Percentiles rank a stretch among this genome's conserved stretches.
These are phyloP conservation scores for Brassica cretica DNA, from an alignment of 345 rosid species.

Conservation along the genomic window DNA sequence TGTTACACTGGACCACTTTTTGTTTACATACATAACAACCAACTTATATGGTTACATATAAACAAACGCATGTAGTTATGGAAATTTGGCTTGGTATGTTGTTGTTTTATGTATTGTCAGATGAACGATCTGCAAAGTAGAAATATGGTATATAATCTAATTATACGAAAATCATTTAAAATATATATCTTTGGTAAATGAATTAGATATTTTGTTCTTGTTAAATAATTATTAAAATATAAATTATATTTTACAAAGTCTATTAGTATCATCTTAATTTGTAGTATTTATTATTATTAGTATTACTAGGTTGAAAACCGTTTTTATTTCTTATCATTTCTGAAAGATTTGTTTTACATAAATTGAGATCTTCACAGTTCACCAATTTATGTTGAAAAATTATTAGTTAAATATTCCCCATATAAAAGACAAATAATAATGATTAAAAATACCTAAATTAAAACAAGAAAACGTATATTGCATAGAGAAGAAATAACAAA, in stretches of 20 bases:
- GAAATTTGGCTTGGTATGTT: conserved; percentile 5
- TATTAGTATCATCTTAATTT: not conserved
- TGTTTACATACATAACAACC: not conserved
- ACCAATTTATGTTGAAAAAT: not conserved
- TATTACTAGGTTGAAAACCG: not conserved
- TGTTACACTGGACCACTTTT: conserved; percentile 18
- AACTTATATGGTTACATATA: not conserved
- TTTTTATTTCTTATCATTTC: conserved; percentile 6
- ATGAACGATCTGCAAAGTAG: not conserved
- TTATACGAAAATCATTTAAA: not conserved
- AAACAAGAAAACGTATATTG: conserved; percentile 20
- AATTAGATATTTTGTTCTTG: not conserved
- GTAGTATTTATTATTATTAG: not conserved
- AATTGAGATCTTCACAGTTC: conserved; percentile 13
- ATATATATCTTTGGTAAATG: not conserved
- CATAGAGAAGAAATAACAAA: conserved; percentile 18
- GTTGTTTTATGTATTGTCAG: not conserved
- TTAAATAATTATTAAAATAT: too few relatives aligned
- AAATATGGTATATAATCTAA: not conserved
- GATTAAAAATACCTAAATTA: conserved; percentile 12
- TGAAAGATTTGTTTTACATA: not conserved
- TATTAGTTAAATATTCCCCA: conserved; percentile 9
- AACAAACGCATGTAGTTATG: not conserved
- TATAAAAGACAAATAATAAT: conserved; percentile 10
- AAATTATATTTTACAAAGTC: not conserved